A percentile compares a stretch with the other conserved stretches of the same genome.
Conservation (phyloP, 495 filamentous ascomycete genomes). For the Jackrogersella minutella region DNA sequence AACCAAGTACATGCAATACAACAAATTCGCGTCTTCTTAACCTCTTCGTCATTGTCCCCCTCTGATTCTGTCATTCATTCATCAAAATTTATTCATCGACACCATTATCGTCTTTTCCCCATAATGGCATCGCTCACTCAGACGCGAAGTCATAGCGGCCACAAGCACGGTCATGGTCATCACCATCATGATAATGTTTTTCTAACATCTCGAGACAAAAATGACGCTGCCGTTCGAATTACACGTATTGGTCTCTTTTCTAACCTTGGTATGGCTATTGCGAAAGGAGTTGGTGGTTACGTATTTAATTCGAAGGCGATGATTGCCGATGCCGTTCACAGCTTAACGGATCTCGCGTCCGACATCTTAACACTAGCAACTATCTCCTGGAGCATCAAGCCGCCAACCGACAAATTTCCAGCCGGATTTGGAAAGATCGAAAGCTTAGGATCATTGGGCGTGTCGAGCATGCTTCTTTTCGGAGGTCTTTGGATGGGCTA, state of each 20-base stretch:
- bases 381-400: slow-evolving; percentile 86
- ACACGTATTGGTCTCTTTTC: slow-evolving; percentile 91
- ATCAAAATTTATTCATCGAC: slow-evolving; percentile 21
- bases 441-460: slow-evolving; percentile 89
- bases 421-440: slow-evolving; percentile 97
- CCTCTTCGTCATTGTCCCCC: slow-evolving; percentile 27
- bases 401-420: slow-evolving; percentile 83
- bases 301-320: slow-evolving; percentile 93
- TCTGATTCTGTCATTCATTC: slow-evolving; percentile 19
- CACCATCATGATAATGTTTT: slow-evolving; percentile 85
- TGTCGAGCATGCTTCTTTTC: slow-evolving; percentile 84
- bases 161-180: slow-evolving; percentile 68
- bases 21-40: slow-evolving; percentile 45
- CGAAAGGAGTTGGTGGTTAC: slow-evolving; percentile 91
- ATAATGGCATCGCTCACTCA: slow-evolving; percentile 44
- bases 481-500: slow-evolving; percentile 92
- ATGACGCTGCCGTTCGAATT: slow-evolving; percentile 93
- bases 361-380: slow-evolving; percentile 93
- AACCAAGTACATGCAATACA: slow-evolving; percentile 34
- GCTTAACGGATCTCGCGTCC: slow-evolving; percentile 90
- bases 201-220: slow-evolving; percentile 85
- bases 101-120: slow-evolving; percentile 27
- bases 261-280: slow-evolving; percentile 92
- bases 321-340: slow-evolving; percentile 94
- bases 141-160: slow-evolving; percentile 57